These are phyloP conservation scores for Sindora glabra DNA, from an alignment of 306 rosid species.

Conservation along the genomic window DNA sequence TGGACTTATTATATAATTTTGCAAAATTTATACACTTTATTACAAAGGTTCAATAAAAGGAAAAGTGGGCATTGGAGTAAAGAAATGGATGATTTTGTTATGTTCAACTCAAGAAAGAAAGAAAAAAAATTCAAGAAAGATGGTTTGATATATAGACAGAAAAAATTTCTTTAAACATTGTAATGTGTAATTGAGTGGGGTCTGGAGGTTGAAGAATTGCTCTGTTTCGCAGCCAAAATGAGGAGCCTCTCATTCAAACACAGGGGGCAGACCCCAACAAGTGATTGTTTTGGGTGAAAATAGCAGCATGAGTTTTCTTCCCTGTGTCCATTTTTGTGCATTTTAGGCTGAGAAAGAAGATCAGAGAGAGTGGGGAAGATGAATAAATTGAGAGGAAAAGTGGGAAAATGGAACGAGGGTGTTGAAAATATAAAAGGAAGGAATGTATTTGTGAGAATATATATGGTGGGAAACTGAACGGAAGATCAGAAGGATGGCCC, in stretches of 20 bases:
- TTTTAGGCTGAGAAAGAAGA: slow-evolving; percentile 1
- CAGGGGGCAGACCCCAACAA: slow-evolving; percentile 76
- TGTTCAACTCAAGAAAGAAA: no score
- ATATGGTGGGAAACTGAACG: slow-evolving; percentile 26
- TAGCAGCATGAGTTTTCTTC: slow-evolving; percentile 60
- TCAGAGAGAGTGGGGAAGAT: slow-evolving; percentile 9
- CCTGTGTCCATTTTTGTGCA: slow-evolving; percentile 42
- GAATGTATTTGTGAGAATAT: slow-evolving; percentile 22
- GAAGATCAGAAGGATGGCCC: slow-evolving; percentile 26
- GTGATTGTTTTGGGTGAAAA: slow-evolving; percentile 71
- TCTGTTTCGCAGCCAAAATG: slow-evolving; percentile 55
- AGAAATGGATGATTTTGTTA: no score
- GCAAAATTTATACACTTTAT: no score
- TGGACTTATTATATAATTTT: no score
- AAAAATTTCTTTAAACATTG: no score
- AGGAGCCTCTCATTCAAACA: slow-evolving; percentile 84
- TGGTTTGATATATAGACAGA: no score
- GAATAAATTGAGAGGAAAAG: background rate
- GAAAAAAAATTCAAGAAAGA: no score
- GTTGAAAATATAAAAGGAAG: slow-evolving; percentile 5
- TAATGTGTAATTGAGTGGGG: no score
- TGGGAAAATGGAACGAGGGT: background rate
- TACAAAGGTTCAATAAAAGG: no score
- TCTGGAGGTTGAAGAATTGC: slow-evolving; percentile 27
- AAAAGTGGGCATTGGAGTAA: no score